Base-by-base conservation (phyloP, 2,329 filamentous ascomycete species). In the Sarocladiaceae sp. region DNA sequence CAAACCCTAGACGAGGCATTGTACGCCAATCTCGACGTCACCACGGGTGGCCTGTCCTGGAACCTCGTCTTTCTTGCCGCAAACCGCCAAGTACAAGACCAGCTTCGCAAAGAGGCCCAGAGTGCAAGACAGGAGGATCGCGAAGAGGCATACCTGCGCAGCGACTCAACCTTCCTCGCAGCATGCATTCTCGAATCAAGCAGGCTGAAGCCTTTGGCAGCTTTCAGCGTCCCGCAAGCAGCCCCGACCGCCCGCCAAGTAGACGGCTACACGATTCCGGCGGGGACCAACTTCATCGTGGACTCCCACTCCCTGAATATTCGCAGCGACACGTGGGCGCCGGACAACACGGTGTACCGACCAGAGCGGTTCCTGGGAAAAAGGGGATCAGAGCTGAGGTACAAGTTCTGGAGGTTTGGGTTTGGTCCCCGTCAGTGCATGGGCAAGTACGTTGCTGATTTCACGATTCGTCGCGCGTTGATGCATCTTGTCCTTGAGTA, bases 11-110 rank as follows among this genome's bases (percentile, higher is more conserved):
- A 73, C 47, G 70, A 73, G 51, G 60, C 61, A 33, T 58, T 73
- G 0, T 73, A 63, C 47, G 69, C 66, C 2, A 72, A 73, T 46
- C 57, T 73, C 1, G 70, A 73, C 46, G 68, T 73, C 7, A 69
- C 68, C 0, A 61, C 61, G 2, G 64, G 65, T 4, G 66, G 53
- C 1, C 39, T 72, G 0, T 63, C 65, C 0, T 74, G 70, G 68
- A 61, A 57, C n/a, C 48, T 68, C 1, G 53, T 69, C 1, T 65
- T 69, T 37, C 53, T 74, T 0, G 67, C 68, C 1, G 55, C 58
- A 2, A 33, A 69, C 45, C 56, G 50, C 0, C 51, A 55, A 2
- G 47, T 57, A 3, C 65, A 70, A 45, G 44, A 44, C 5, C 40
- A 55, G 9, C 35, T 69, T 1, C 51, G 53, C 3, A 16, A 44